Evolutionary conservation across 805 yeast species (phyloP), one percentile per base, ranked within the genome.

Genomic region (Candida ovalis): DNA sequence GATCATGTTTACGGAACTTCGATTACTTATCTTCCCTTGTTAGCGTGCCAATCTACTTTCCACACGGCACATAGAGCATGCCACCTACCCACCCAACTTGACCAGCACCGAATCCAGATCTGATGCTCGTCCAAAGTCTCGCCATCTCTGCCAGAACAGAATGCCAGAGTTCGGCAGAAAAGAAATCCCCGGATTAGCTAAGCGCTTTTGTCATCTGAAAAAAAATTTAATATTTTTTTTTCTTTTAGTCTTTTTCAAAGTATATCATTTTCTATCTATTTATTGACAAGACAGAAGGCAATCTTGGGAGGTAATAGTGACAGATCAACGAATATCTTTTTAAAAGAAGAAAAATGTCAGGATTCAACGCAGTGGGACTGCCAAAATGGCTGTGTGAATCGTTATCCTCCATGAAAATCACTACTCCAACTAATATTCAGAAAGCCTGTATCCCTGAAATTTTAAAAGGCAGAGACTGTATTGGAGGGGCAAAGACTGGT

Each of bases 401-500:
- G 0, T 75, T 94, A 4, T 66, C 69, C 0, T 81, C 95, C 7
- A 89, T 94, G 95, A 82, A 82, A 51, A 94, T 94, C 41, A 72
- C 76, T 24, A 74, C 77, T 4, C 99, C 99, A 1, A 88, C 98
- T 0, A 80, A 81, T 19, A 92, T 94, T 70, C 99, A 94, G 64
- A 63, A 72, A 8, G 88, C 89, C 3, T 89, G 97, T 63, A 92
- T 94, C 42, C 98, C 98, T 0, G 79, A 84, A 48, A 87, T 94
- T 48, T 63, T 94, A 35, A 74, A 73, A 38, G 97, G 96, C 7
- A 78, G 83, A 56, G 96, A 91, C 65, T 91, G 97, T 68, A 92
- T 94, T 45, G 99, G 99, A 44, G 99, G 99, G 39, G 99, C 99
- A 28, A 87, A 87, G 66, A 94, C 99, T 0, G 99, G 99, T 68